These are phyloP conservation scores for Circinella minor DNA, from an alignment of 371 early-diverging fungal species.

Conservation along the genomic window DNA sequence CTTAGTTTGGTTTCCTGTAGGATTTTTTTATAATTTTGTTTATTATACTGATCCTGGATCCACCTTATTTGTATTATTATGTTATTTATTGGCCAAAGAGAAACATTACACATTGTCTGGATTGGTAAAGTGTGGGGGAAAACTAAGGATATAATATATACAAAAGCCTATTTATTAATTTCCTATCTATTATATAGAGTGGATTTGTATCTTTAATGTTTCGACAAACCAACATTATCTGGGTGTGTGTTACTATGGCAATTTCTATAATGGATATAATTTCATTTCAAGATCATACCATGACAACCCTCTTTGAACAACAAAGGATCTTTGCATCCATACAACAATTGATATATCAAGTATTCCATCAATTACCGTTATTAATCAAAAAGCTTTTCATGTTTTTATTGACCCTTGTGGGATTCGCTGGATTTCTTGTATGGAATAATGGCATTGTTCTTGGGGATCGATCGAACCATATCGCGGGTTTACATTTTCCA, in stretches of 20 bases:
- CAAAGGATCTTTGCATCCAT: background rate
- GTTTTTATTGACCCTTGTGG: constrained; percentile 45
- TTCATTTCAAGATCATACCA: background rate
- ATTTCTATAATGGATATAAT: constrained; percentile 36
- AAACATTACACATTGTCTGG: constrained; percentile 56
- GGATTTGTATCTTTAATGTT: constrained; percentile 69
- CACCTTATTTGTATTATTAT: constrained; percentile 75
- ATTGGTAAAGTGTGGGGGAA: constrained; percentile 41
- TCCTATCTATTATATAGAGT: constrained; percentile 34
- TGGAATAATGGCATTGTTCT: constrained; percentile 90
- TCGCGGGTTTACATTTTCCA: constrained; percentile 80
- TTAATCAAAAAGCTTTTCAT: constrained; percentile 27
- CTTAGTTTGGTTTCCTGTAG: constrained; percentile 77
- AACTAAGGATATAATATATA: background rate
- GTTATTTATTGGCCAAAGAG: constrained; percentile 63
- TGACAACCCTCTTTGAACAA: background rate
- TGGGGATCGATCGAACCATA: constrained; percentile 89
- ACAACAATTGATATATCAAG: constrained; percentile 3
- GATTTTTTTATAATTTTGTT: constrained; percentile 82
- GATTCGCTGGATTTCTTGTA: constrained; percentile 71
- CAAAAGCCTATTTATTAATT: background rate
- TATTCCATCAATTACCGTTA: constrained; percentile 14
- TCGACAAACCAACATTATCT: constrained; percentile 93
- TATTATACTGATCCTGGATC: constrained; percentile 95
- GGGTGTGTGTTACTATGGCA: constrained; percentile 71